phyloP scores from a whole-genome alignment of 176 grass and related monocot species.

The Microstegium vimineum region DNA sequence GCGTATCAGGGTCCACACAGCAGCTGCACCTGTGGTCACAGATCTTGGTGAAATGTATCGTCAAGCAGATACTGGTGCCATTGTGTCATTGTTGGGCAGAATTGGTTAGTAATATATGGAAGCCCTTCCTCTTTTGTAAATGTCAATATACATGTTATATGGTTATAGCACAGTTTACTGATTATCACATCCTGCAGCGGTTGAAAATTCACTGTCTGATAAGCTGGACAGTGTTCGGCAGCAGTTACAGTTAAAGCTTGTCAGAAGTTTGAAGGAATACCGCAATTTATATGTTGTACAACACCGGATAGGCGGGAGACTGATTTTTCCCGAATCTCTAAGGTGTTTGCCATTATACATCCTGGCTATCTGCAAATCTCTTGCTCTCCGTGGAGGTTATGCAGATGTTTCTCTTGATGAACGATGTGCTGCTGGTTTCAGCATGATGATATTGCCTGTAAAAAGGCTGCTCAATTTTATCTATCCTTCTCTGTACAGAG shows the following conservation, averaged over 20 bases:
- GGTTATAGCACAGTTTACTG: conserved; percentile 5
- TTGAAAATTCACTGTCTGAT: conserved; percentile 86
- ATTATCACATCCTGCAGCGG: conserved; percentile 48
- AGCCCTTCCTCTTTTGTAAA: conserved; percentile 2
- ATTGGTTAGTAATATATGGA: conserved; percentile 54
- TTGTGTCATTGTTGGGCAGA: conserved; percentile 71
- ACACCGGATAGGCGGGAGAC: conserved; percentile 71
- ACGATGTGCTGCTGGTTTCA: conserved; percentile 83
- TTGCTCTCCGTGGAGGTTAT: conserved; percentile 86
- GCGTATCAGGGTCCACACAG: conserved; percentile 95
- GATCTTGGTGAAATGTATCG: conserved; percentile 98
- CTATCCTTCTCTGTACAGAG: conserved; percentile 77
- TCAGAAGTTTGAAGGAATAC: conserved; percentile 92
- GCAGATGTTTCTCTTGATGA: conserved; percentile 88
- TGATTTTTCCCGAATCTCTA: conserved; percentile 91
- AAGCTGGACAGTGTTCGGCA: conserved; percentile 95
- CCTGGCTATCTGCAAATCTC: conserved; percentile 68
- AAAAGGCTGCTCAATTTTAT: conserved; percentile 64
- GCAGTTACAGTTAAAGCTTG: conserved; percentile 79
- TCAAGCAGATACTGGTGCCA: conserved; percentile 91
- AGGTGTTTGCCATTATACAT: conserved; percentile 79
- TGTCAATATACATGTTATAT: conserved; percentile 17
- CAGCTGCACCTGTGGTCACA: conserved; percentile 88
- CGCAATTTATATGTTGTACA: conserved; percentile 76
- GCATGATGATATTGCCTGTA: conserved; percentile 83